These are phyloP conservation scores for Hyaloscypha hepaticicola DNA, from an alignment of 495 filamentous ascomycete species.

Conservation along the genomic window DNA sequence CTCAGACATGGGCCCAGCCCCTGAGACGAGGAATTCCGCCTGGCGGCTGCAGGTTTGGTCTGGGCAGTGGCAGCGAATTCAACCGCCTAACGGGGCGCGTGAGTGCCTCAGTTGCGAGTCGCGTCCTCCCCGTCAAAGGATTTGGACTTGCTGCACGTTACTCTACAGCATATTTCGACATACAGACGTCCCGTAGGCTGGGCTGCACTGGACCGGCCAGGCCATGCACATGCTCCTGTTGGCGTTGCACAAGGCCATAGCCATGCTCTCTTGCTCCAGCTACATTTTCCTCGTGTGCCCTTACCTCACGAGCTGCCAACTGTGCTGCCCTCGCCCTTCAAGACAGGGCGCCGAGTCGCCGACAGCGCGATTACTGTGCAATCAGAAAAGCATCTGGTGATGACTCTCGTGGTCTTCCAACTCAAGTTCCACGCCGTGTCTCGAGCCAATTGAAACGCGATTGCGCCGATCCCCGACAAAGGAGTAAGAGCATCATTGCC, in stretches of 20 bases:
- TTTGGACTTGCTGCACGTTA: constrained; percentile 2
- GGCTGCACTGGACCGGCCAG: constrained; percentile 6
- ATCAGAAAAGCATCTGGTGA: neutral
- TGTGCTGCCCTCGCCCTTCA: too few species aligned
- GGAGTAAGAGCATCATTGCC: constrained; percentile 4
- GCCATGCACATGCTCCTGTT: neutral
- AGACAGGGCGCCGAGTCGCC: neutral
- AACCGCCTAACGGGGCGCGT: constrained; percentile 7
- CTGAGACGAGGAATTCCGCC: neutral
- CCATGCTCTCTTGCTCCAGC: neutral
- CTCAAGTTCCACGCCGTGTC: constrained; percentile 1
- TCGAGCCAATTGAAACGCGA: constrained; percentile 13
- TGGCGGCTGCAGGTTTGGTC: too few species aligned
- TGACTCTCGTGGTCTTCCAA: constrained; percentile 5
- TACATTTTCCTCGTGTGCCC: neutral
- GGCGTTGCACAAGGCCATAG: neutral
- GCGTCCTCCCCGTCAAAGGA: neutral
- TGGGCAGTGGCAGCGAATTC: constrained; percentile 4
- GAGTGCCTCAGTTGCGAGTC: neutral
- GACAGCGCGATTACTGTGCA: neutral
- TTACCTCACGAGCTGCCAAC: neutral
- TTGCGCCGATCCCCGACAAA: constrained; percentile 3
- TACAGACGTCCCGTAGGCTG: neutral
- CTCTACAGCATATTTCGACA: constrained; percentile 3
- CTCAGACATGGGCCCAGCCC: constrained; percentile 4